Base-by-base conservation (phyloP, 345 rosid genomes). In the Arabidopsis arenosa region DNA sequence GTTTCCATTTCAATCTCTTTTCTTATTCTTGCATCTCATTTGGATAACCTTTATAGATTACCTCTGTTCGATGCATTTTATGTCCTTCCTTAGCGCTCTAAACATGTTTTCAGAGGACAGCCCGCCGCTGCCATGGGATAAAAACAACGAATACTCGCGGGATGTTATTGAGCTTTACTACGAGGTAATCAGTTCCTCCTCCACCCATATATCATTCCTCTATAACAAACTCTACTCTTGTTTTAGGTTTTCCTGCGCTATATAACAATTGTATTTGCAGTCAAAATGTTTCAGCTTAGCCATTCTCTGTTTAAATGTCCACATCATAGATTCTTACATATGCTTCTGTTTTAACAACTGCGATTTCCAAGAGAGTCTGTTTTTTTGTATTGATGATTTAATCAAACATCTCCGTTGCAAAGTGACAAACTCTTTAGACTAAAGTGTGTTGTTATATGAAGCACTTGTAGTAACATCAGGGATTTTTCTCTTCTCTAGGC, bases 91-190 rank as follows among this genome's bases (percentile, higher is more conserved):
- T 87, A 92, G 76, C 85, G 43, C 68, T 78, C 83, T 47, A 72
- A 36, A 94, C 95, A 89, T 94, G 88, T 92, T 87, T 76, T 89
- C 95, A 73, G 97, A 90, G 75, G 78, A 83, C 80, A 83, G 80
- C 61, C 90, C 90, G 3, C 89, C 91, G 13, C 67, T 93, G 67
- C 81, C 89, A 28, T 92, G 97, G 98, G 98, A 94, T 72, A 73
- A 52, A 53, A 80, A 89, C 81, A 86, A 83, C 30, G 74, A 80
- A 39, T 94, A 94, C 74, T 81, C 90, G 14, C 91, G 90, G 45
- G 89, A 88, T 59, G 84, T 84, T 54, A 75, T 94, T 76, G 95
- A 94, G 84, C 74, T 94, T 40, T 90, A 89, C 83, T 92, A 87
- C 53, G 95, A 92, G 95, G 98, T 94, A 85, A 72, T 75, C 67